Conservation (phyloP, 169 alveolate genomes). For the Eimeria nieschulzi region DNA sequence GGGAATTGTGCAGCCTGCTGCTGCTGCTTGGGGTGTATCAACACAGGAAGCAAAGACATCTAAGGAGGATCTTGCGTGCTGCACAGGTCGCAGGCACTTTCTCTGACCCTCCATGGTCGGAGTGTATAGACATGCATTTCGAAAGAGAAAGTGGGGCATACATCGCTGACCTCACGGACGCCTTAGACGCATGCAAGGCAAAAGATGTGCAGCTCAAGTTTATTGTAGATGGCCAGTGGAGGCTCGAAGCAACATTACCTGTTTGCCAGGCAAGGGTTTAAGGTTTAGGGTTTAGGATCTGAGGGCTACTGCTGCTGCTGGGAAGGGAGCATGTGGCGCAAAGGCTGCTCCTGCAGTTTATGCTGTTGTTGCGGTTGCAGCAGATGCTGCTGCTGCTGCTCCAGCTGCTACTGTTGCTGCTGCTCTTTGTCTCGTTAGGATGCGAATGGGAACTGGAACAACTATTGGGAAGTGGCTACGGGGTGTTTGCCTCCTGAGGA, state of each 20-base stretch:
- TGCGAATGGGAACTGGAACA: too few species aligned
- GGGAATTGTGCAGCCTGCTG: too few species aligned
- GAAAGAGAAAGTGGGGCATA: not conserved
- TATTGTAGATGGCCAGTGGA: not conserved
- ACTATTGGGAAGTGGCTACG: too few species aligned
- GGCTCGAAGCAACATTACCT: not conserved
- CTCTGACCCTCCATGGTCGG: not conserved
- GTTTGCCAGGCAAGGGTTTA: not conserved
- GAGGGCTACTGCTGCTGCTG: not conserved
- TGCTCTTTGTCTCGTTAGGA: not conserved
- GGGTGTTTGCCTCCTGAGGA: too few species aligned
- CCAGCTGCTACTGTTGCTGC: slow-evolving; percentile 13
- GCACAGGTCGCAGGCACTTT: not conserved
- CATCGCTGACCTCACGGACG: not conserved
- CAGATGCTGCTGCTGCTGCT: slow-evolving; percentile 20
- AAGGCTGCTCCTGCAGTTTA: not conserved
- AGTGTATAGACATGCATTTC: not conserved
- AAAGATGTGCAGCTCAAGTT: not conserved
- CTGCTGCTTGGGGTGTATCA: too few species aligned
- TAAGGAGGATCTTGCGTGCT: too few species aligned
- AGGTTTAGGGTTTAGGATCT: too few species aligned
- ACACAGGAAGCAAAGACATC: too few species aligned
- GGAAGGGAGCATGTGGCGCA: not conserved
- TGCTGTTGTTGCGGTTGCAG: not conserved
- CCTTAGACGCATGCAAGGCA: not conserved